Conservation (phyloP, 768 basidiomycete species). For the Amanita exitialis region DNA sequence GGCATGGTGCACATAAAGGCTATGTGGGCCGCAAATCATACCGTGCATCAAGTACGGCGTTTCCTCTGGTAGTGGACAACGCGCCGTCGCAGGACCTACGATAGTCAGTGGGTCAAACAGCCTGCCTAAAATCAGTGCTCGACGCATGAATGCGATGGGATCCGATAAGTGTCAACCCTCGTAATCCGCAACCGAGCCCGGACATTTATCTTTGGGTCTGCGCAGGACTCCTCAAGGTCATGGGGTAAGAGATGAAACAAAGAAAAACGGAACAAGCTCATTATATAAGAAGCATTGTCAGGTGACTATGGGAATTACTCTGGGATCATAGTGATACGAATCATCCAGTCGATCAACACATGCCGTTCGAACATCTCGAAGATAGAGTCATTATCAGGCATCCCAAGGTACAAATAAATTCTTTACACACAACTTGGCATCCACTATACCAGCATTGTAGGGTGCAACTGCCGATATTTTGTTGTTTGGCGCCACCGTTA, state of each 20-base stretch:
- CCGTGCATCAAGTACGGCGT: background rate
- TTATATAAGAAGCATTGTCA: background rate
- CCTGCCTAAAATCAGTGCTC: background rate
- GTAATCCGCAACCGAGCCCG: slow-evolving; percentile 1
- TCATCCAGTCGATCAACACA: too few species aligned
- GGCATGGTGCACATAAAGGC: background rate
- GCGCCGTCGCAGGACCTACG: background rate
- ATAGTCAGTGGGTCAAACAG: background rate
- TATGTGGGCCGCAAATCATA: background rate
- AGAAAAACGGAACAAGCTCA: background rate
- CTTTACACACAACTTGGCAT: background rate
- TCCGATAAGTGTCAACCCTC: slow-evolving; percentile 3
- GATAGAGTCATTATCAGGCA: slow-evolving; percentile 44
- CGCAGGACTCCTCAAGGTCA: background rate
- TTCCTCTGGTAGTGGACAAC: background rate
- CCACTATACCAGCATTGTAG: slow-evolving; percentile 21
- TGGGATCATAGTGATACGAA: too few species aligned
- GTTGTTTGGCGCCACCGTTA: slow-evolving; percentile 78
- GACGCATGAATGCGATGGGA: slow-evolving; percentile 3
- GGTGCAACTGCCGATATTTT: slow-evolving; percentile 59
- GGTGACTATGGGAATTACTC: slow-evolving; percentile 1
- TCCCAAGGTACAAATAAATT: slow-evolving; percentile 39
- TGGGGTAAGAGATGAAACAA: background rate
- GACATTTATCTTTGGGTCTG: background rate
- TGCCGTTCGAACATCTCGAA: slow-evolving; percentile 44